Evolutionary conservation across 2,329 filamentous ascomycete genomes (phyloP).

Genomic region (Aureobasidium sp.): DNA sequence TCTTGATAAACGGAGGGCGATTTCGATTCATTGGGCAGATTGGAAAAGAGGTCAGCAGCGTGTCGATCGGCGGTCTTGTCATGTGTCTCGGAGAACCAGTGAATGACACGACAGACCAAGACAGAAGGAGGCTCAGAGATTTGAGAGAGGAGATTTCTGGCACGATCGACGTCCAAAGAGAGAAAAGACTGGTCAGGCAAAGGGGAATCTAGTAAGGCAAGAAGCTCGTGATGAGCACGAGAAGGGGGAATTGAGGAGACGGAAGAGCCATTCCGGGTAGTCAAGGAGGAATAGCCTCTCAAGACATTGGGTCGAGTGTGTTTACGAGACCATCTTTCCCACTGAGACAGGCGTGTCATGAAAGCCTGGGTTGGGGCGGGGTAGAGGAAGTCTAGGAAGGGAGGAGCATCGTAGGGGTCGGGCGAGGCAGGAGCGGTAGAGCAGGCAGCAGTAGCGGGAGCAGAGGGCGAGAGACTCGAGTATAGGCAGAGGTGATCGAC

Average conservation of each 20-base stretch:
- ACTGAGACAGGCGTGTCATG: constrained; percentile 11
- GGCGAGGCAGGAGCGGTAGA: not conserved
- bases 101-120: not conserved
- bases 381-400: constrained; percentile 41
- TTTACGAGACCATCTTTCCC: constrained; percentile 6
- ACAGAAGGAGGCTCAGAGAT: not conserved
- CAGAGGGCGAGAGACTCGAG: constrained; percentile 18
- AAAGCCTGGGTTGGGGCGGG: constrained; percentile 36
- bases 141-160: not conserved
- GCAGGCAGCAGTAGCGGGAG: not conserved
- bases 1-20: constrained; percentile 35
- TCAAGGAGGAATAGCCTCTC: constrained; percentile 15
- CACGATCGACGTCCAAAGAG: not conserved
- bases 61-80: not conserved
- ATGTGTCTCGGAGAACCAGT: not conserved
- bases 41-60: not conserved
- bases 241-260: not conserved
- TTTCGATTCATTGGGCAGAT: not conserved
- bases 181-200: not conserved
- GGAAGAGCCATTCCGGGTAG: not conserved
- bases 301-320: not conserved
- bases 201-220: not conserved
- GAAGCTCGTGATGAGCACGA: constrained; percentile 1
- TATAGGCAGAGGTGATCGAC: constrained; percentile 28
- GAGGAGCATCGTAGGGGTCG: constrained; percentile 9